Evolutionary conservation across 805 yeast species (phyloP).

Genomic region (Yamadazyma takamatsuzukensis): DNA sequence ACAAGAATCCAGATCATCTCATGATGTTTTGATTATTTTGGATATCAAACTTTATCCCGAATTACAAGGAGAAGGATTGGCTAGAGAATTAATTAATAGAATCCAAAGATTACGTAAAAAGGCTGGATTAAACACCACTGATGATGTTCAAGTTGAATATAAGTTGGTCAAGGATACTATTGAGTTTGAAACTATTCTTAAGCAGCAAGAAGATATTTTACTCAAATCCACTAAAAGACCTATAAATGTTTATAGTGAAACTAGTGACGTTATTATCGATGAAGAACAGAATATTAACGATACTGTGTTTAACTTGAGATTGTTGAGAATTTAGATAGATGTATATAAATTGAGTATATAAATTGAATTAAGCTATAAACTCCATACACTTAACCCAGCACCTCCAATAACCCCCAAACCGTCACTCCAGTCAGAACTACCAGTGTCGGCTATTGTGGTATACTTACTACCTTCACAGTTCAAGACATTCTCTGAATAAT

Average conservation of each 20-base stretch:
- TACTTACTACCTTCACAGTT: slow-evolving; percentile 40
- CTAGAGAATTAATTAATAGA: slow-evolving; percentile 95
- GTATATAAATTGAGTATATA: too few relatives aligned
- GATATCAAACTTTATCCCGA: slow-evolving; percentile 87
- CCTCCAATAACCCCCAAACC: slow-evolving; percentile 63
- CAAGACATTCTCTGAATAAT: slow-evolving; percentile 20
- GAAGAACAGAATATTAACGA: slow-evolving; percentile 82
- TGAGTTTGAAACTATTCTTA: slow-evolving; percentile 57
- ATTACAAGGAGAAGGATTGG: slow-evolving; percentile 88
- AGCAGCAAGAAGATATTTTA: slow-evolving; percentile 63
- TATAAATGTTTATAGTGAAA: slow-evolving; percentile 43
- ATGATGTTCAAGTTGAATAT: slow-evolving; percentile 88
- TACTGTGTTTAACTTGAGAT: slow-evolving; percentile 71
- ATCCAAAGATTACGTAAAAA: slow-evolving; percentile 97
- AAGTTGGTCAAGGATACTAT: slow-evolving; percentile 62
- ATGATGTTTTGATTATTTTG: slow-evolving; percentile 83
- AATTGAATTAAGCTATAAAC: too few relatives aligned
- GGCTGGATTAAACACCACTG: slow-evolving; percentile 91
- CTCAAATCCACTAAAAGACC: slow-evolving; percentile 74
- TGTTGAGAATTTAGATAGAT: slow-evolving; percentile 59
- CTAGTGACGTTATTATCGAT: slow-evolving; percentile 61
- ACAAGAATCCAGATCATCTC: slow-evolving; percentile 82
- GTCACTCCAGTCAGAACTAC: slow-evolving; percentile 50
- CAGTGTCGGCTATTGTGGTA: slow-evolving; percentile 91
- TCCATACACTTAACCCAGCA: slow-evolving; percentile 68